Conservation (phyloP, 1,139 yeast genomes). For the Yamadazyma atlantica region DNA sequence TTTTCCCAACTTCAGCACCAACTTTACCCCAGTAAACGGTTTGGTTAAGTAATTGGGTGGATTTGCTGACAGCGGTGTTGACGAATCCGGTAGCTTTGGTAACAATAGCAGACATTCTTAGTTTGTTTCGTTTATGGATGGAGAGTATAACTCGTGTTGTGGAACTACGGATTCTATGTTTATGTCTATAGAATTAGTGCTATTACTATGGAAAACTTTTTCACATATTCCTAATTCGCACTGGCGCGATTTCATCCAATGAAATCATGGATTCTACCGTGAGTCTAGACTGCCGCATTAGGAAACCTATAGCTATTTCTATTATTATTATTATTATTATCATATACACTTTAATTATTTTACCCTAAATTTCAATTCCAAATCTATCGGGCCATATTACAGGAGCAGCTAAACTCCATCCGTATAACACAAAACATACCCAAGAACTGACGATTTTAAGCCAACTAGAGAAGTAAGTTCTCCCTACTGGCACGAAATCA, state of each 20-base stretch:
- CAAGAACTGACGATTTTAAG: constrained; percentile 89
- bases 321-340: not conserved
- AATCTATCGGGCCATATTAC: constrained; percentile 88
- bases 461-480: constrained; percentile 95
- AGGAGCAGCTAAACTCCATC: constrained; percentile 93
- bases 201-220: constrained; percentile 1
- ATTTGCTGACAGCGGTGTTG: constrained; percentile 36
- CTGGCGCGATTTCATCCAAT: constrained; percentile 9
- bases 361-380: constrained; percentile 38
- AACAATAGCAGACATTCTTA: constrained; percentile 47
- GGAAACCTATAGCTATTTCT: constrained; percentile 12
- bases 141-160: not conserved
- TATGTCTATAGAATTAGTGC: not conserved
- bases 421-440: constrained; percentile 83
- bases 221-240: constrained; percentile 3
- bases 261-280: constrained; percentile 3
- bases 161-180: constrained; percentile 12
- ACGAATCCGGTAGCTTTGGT: constrained; percentile 47
- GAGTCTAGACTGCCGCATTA: constrained; percentile 21
- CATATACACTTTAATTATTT: too few species aligned
- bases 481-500: constrained; percentile 93
- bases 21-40: constrained; percentile 90
- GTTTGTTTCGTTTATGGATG: not conserved
- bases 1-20: constrained; percentile 81
- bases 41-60: constrained; percentile 44